These are phyloP conservation scores for Trametes coccinea DNA, from an alignment of 768 basidiomycete species.

Conservation along the genomic window DNA sequence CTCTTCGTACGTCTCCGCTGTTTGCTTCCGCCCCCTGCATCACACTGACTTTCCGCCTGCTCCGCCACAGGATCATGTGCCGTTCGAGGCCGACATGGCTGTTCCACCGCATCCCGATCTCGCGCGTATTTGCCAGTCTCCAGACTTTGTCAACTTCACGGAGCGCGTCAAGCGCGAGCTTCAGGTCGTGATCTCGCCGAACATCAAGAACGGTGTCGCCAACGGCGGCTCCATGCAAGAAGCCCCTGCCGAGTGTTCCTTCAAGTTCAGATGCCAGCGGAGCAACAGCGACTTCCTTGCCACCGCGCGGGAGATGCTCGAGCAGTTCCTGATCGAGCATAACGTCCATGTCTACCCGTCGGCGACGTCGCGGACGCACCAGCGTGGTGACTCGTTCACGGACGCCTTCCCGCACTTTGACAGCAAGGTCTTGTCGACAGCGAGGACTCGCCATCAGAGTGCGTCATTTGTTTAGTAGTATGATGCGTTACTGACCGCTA, in stretches of 20 bases:
- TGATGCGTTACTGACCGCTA: slow-evolving; percentile 18
- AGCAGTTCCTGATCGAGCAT: slow-evolving; percentile 84
- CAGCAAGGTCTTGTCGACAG: slow-evolving; percentile 86
- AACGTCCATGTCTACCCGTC: slow-evolving; percentile 83
- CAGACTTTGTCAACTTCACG: slow-evolving; percentile 84
- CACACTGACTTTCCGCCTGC: slow-evolving; percentile 2
- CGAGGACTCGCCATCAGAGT: slow-evolving; percentile 64
- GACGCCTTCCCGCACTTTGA: slow-evolving; percentile 97
- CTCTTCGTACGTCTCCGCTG: slow-evolving; percentile 44
- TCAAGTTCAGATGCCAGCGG: slow-evolving; percentile 94
- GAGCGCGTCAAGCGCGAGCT: slow-evolving; percentile 93
- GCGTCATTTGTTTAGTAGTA: slow-evolving; percentile 19
- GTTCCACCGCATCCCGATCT: slow-evolving; percentile 85
- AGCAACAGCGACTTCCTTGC: slow-evolving; percentile 93
- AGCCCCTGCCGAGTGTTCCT: slow-evolving; percentile 74
- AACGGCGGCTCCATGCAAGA: slow-evolving; percentile 54
- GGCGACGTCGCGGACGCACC: slow-evolving; percentile 75
- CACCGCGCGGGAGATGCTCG: slow-evolving; percentile 88
- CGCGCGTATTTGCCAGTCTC: slow-evolving; percentile 66
- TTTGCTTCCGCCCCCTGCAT: neutral
- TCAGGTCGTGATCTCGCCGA: slow-evolving; percentile 86
- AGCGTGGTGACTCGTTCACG: slow-evolving; percentile 88
- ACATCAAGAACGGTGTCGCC: slow-evolving; percentile 55
- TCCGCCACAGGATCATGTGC: slow-evolving; percentile 82
- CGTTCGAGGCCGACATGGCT: slow-evolving; percentile 93